Conservation (phyloP, 805 yeast genomes). For the Saccharomycodes ludwigii region DNA sequence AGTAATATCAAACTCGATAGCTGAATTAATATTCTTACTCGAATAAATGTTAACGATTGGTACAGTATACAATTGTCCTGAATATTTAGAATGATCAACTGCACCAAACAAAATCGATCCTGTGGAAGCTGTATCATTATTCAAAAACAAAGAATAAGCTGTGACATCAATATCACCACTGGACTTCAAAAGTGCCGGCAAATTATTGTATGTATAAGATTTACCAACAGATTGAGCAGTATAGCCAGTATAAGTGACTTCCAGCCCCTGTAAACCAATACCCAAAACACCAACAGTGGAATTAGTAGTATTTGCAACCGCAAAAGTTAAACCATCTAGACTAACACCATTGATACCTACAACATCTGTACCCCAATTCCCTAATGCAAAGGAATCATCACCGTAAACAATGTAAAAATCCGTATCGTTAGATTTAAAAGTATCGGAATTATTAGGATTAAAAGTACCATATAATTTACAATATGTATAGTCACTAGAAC, state of each 20-base stretch:
- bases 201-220: slow-evolving; percentile 38
- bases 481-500: slow-evolving; percentile 7
- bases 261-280: slow-evolving; percentile 44
- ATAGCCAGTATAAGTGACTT: slow-evolving; percentile 36
- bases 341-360: slow-evolving; percentile 15
- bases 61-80: slow-evolving; percentile 22
- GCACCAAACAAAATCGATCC: slow-evolving; percentile 38
- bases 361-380: slow-evolving; percentile 37
- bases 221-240: slow-evolving; percentile 5
- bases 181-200: slow-evolving; percentile 42
- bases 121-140: slow-evolving; percentile 25
- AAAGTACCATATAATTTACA: slow-evolving; percentile 32
- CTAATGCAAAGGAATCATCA: slow-evolving; percentile 36
- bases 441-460: slow-evolving; percentile 19
- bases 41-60: slow-evolving; percentile 17
- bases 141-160: slow-evolving; percentile 48
- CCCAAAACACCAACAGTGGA: slow-evolving; percentile 38
- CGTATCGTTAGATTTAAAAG: slow-evolving; percentile 23
- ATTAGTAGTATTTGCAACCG: slow-evolving; percentile 22
- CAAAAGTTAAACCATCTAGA: slow-evolving; percentile 24
- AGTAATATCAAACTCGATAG: slow-evolving; percentile 22
- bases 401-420: slow-evolving; percentile 37
- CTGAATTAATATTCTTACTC: slow-evolving; percentile 9
- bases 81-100: slow-evolving; percentile 28
- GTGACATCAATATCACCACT: slow-evolving; percentile 40